Conservation (phyloP, 306 rosid species). For the Adenanthera pavonina region DNA sequence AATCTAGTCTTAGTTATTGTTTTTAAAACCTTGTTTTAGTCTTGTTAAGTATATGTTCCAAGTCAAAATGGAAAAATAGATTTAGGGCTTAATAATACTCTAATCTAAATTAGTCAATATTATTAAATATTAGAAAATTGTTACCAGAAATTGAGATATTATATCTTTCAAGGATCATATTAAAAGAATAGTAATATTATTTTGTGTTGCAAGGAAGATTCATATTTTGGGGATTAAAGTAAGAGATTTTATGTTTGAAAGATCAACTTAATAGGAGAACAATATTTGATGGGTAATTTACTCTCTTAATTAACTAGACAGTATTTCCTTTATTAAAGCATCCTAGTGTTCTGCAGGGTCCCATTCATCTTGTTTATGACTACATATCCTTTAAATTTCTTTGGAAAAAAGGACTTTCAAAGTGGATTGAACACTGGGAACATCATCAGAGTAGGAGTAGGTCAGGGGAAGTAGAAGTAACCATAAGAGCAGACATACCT, state of each 20-base stretch:
- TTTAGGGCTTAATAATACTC: too few species aligned
- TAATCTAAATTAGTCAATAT: too few species aligned
- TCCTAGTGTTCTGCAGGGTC: background rate
- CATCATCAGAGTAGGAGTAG: background rate
- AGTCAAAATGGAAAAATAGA: too few species aligned
- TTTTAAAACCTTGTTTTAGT: too few species aligned
- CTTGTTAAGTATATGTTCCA: too few species aligned
- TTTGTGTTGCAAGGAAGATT: too few species aligned
- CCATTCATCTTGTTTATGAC: background rate
- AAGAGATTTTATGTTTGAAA: background rate
- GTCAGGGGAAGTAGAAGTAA: background rate
- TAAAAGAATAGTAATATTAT: too few species aligned
- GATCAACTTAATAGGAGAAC: background rate
- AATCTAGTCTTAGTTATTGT: too few species aligned
- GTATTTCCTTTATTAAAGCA: background rate
- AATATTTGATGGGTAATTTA: background rate
- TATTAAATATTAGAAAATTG: too few species aligned
- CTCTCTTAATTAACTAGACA: background rate
- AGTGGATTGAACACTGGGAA: background rate
- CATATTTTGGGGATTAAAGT: background rate
- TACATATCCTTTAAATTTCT: rapidly evolving
- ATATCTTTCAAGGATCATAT: background rate
- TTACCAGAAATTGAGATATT: background rate
- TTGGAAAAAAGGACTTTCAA: background rate
- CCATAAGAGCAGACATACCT: background rate